A percentile compares a stretch with the other conserved stretches of the same genome.
Conservation (phyloP, 208 protist genomes). For the Acanthamoeba quina region DNA sequence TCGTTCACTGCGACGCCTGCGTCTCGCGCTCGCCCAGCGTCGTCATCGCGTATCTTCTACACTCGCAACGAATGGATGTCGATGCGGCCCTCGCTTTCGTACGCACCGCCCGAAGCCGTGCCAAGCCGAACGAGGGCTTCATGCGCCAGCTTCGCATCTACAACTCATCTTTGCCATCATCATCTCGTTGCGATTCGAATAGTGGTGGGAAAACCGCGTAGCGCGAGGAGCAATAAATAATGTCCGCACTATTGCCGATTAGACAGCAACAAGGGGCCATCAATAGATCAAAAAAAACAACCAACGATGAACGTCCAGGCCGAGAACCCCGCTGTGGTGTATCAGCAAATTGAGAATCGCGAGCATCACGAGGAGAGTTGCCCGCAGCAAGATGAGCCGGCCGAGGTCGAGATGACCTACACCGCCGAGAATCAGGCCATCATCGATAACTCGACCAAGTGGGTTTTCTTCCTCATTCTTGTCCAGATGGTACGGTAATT, state of each 20-base stretch:
- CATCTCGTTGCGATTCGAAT: no score
- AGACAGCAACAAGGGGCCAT: no score
- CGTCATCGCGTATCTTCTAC: not conserved
- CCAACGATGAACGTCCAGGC: not conserved
- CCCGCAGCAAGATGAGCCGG: not conserved
- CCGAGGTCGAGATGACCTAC: not conserved
- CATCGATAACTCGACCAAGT: not conserved
- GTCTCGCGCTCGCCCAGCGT: constrained; percentile 15
- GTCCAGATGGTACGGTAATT: constrained; percentile 26
- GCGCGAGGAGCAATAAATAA: no score
- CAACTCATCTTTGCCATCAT: not conserved
- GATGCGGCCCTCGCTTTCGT: not conserved
- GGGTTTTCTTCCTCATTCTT: constrained; percentile 14
- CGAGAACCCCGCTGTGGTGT: constrained; percentile 7
- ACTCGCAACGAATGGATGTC: not conserved
- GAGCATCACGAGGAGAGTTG: not conserved
- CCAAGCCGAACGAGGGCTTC: not conserved
- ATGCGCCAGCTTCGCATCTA: constrained; percentile 2
- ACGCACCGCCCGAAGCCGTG: not conserved
- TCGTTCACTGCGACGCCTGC: constrained; percentile 37
- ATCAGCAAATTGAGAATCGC: not conserved
- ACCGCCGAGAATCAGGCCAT: constrained; percentile 10
- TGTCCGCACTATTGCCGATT: not conserved
- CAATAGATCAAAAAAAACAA: not conserved
- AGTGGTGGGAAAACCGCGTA: no score